Base-by-base conservation (phyloP, 371 early-diverging fungal genomes). In the Circinella umbellata region DNA sequence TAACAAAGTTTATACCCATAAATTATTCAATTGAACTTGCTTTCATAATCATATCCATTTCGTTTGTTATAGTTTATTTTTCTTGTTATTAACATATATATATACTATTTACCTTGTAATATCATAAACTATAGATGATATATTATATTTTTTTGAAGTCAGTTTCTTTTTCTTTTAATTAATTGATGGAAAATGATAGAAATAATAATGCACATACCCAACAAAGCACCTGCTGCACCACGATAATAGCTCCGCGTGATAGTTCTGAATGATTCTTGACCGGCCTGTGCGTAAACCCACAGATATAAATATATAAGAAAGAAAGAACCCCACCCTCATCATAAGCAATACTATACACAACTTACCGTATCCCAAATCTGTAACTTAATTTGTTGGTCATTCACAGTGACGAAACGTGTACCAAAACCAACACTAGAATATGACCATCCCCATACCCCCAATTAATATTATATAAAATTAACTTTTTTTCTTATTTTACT, bases 341-440 rank as follows among this genome's bases (percentile, higher is more conserved):
- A 27, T 27, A 0, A 27, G 2, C 27, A 27, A 27, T 27, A 27
- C 0, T 27, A 27, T 27, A 27, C 2, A 27, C 27, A 27, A 27
- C 27, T 27, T 76, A 95, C 97, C 17, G 99, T 99, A 80, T 99
- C 99, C 99, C 99, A 99, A 64, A 99, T 95, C 39, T 99, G 99
- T 27, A 99, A 88, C 82, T 98, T 98, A 74, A 98, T 91, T 72
- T 89, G 91, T 72, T 93, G 91, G 66, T 88, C 88, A 64, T 92
- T 91, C 59, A 97, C 84, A 42, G 83, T 86, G 70, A 94, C 88
- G 66, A 92, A 91, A 51, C 91, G 88, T 59, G 94, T 90, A 38
- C 94, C 94, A 80, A 93, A 94, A 70, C 92, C 94, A 51, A 94
- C 94, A 66, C 91, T 89, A 77, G n/a, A 51, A 51, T 42, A 42